Conservation (phyloP, 2,329 filamentous ascomycete species). For the Nemania abortiva region DNA sequence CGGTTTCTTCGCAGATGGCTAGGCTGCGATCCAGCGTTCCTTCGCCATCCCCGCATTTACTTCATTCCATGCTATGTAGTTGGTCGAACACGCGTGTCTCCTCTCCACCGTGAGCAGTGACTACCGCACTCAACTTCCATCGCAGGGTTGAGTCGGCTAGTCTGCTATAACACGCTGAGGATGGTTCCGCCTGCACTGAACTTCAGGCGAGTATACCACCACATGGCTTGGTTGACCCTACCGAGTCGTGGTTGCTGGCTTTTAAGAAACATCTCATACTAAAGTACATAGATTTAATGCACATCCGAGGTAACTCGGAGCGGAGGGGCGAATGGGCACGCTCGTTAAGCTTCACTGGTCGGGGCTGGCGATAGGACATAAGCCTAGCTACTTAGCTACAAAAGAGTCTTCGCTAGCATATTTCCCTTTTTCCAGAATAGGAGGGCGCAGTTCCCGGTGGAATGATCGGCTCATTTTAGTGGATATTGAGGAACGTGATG, state of each 20-base stretch:
- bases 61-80: neutral
- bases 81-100: neutral
- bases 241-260: neutral
- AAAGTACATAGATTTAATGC: neutral
- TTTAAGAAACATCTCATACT: neutral
- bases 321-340: constrained; percentile 5
- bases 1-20: neutral
- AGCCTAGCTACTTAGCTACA: neutral
- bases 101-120: neutral
- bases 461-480: neutral
- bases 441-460: neutral
- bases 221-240: neutral
- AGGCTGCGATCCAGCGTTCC: neutral
- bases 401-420: neutral
- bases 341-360: neutral
- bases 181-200: neutral
- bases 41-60: neutral
- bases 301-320: neutral
- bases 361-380: neutral
- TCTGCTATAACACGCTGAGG: neutral
- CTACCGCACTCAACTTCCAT: neutral
- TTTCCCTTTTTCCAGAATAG: neutral
- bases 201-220: neutral
- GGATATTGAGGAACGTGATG: neutral
- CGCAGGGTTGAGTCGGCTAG: neutral